Evolutionary conservation across 768 basidiomycete genomes (phyloP), one percentile per base, ranked within the genome.

Genomic region (Collybia sp.): DNA sequence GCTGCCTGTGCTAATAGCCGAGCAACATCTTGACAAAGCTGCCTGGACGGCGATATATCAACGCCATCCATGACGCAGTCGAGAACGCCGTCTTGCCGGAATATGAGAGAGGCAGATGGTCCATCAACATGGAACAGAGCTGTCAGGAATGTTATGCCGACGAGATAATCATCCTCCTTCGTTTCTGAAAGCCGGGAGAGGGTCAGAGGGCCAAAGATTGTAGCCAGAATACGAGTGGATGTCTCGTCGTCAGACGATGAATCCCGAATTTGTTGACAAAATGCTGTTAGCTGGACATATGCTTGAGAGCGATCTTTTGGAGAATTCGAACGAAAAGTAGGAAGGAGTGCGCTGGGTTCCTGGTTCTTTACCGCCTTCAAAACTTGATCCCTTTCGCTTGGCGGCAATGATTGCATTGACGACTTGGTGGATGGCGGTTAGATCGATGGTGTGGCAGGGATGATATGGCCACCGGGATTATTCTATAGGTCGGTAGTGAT

Each of bases 41-140:
- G 50, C 2, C 67, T 54, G 3, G 73, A 72, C 2, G 79, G 69
- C 38, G 67, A 69, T n/a, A 88, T 63, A 49, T 94, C 91, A 18
- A 84, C 73, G 12, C 75, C 73, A 56, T 93, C 89, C 58, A 80
- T 71, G 43, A 92, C 64, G 38, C 75, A 73, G 33, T 86, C 81
- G 30, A 83, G 54, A 12, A 85, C 60, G 3, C 80, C 83, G 48
- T 88, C 83, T 42, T 73, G 69, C 32, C 67, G 62, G 46, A 93
- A 81, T 44, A 94, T 79, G 17, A 71, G 54, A 9, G 82, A 70
- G 9, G 88, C 91, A 1, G 80, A 68, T 43, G 74, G 66, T 64
- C 81, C 76, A 53, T 91, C 88, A n/a, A 92, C 80, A 59, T 92
- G 88, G 57, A 92, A 90, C 15, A 94, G 68, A 0, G 88, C 88